These are phyloP conservation scores for Xylariaceae sp. DNA, from an alignment of 2,329 filamentous ascomycete species.

Conservation along the genomic window DNA sequence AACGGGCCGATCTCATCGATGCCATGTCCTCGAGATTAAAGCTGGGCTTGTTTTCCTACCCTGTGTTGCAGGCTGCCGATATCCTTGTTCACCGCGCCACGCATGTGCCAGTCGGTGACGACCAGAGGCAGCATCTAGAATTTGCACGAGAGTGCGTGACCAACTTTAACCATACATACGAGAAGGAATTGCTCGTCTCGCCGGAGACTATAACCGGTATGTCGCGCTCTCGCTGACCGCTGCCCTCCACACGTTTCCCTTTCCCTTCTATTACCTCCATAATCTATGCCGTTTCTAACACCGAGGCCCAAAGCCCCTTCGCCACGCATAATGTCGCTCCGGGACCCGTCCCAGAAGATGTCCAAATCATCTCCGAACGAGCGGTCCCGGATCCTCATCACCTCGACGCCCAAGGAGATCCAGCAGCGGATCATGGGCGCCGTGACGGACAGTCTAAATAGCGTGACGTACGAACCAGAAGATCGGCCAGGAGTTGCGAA, in stretches of 20 bases:
- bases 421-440: slow-evolving; percentile 72
- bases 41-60: slow-evolving; percentile 92
- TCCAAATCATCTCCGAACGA: slow-evolving; percentile 81
- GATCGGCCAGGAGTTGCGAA: slow-evolving; percentile 84
- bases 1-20: slow-evolving; percentile 63
- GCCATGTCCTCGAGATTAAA: slow-evolving; percentile 66
- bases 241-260: not conserved
- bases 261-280: not conserved
- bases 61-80: slow-evolving; percentile 93
- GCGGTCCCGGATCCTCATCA: slow-evolving; percentile 82
- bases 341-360: slow-evolving; percentile 83
- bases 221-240: slow-evolving; percentile 19
- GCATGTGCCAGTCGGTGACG: slow-evolving; percentile 95
- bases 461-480: slow-evolving; percentile 74
- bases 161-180: slow-evolving; percentile 80
- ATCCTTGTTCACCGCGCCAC: slow-evolving; percentile 90
- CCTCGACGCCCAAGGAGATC: slow-evolving; percentile 70
- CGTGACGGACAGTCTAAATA: slow-evolving; percentile 73
- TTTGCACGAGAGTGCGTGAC: slow-evolving; percentile 85
- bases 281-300: not conserved
- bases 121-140: slow-evolving; percentile 92
- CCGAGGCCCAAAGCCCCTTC: slow-evolving; percentile 63
- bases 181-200: slow-evolving; percentile 59
- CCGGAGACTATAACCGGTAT: slow-evolving; percentile 77
- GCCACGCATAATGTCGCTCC: slow-evolving; percentile 88